Evolutionary conservation across 192 early-diverging fungal species (phyloP), one percentile per base, ranked within the genome.

Genomic region (Coemansia sp.): DNA sequence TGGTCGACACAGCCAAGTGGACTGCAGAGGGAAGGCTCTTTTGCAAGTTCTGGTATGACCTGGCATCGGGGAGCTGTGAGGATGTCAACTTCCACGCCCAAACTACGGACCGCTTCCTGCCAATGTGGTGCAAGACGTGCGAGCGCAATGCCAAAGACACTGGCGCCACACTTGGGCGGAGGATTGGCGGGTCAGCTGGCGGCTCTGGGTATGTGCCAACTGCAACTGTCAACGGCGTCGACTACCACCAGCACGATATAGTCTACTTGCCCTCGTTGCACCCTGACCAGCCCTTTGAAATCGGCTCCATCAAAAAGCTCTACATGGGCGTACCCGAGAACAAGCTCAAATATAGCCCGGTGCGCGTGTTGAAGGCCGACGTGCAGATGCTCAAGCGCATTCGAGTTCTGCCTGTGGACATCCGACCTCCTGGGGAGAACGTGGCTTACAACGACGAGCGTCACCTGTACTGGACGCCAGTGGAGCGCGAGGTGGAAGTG

Each of bases 21-120:
- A 70, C 68, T 6, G 28, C 62, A 23, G 62, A 64, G 33, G 61
- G 65, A 13, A 65, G 63, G 13, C 59, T 83, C 52, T 83, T 84
- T 47, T 86, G 84, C 62, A 62, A 85, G 61, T 86, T 75, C 47
- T 87, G 83, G 86, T 87, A 88, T 48, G 86, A 88, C 56, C 26
- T 48, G 25, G 43, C 71, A 18, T 73, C 66, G 14, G 86, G 83
- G n/a, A 61, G 65, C 21, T 88, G 83, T 48, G 85, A 86, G 65
- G 88, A 86, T 62, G 87, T 75, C 8, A 69, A 68, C 56, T 53
- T 45, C 34, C 72, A 79, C 38, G 25, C 39, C 21, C 58, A 67
- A 41, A 63, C 41, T 13, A 45, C 60, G 3, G 59, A 41, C 31
- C n/a, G 36, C 16, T 62, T 43, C 21, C 42, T 64, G 3, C 62